phyloP scores from a whole-genome alignment of 306 rosid species.

The Hylodesmum podocarpum region DNA sequence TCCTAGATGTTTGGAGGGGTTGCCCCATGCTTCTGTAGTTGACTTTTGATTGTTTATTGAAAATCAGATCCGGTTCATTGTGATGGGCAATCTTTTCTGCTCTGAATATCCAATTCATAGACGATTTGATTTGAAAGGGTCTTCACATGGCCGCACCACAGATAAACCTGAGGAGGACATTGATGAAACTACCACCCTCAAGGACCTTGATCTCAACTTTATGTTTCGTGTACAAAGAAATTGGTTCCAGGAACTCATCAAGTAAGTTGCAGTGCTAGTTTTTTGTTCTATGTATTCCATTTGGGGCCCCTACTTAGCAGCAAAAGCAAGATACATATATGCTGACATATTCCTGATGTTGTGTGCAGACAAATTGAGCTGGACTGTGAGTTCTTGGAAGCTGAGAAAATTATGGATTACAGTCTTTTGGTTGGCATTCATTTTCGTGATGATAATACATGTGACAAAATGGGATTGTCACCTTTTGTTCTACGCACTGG shows the following conservation, averaged over 20 bases:
- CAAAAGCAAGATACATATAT: neutral
- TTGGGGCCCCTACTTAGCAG: neutral
- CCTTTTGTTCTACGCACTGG: constrained; percentile 90
- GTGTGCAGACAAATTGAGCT: constrained; percentile 77
- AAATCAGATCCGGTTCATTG: constrained; percentile 84
- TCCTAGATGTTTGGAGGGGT: neutral
- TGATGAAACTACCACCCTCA: constrained; percentile 96
- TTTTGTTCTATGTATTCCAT: neutral
- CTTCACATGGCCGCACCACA: constrained; percentile 95
- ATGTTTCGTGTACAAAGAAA: constrained; percentile 75
- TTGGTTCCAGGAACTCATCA: constrained; percentile 77
- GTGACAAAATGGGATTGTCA: constrained; percentile 84
- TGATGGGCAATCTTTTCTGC: constrained; percentile 99
- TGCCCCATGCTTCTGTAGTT: constrained; percentile 1
- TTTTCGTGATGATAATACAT: constrained; percentile 74
- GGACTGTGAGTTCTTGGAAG: constrained; percentile 96
- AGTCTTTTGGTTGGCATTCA: constrained; percentile 97
- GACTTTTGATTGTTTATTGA: constrained; percentile 19
- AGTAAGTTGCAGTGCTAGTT: constrained; percentile 49
- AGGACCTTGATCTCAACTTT: constrained; percentile 94
- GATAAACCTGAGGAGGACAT: constrained; percentile 88
- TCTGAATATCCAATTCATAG: constrained; percentile 93
- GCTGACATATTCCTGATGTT: constrained; percentile 29
- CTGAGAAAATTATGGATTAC: constrained; percentile 96
- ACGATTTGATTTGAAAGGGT: constrained; percentile 95